Evolutionary conservation across 2,329 filamentous ascomycete genomes (phyloP).

Genomic region (Fusarium sp.): DNA sequence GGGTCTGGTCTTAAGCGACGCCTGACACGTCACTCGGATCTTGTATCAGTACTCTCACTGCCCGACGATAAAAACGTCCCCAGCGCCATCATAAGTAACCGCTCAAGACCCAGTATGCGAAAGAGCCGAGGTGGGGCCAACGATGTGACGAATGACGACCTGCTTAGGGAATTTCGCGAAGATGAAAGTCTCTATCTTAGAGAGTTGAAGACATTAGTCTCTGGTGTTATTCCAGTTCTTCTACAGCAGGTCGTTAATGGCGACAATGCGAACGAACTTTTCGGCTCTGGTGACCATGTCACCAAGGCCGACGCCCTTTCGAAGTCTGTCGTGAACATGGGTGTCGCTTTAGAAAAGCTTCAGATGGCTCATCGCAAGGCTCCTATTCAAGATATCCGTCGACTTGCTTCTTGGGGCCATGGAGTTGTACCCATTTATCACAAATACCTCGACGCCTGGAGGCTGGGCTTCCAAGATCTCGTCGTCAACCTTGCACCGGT

Average conservation of each 20-base stretch:
- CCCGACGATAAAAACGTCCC: conserved; percentile 67
- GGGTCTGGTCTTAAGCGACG: conserved; percentile 73
- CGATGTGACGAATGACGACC: conserved; percentile 76
- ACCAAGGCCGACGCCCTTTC: conserved; percentile 72
- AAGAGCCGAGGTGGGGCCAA: conserved; percentile 75
- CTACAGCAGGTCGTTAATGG: conserved; percentile 84
- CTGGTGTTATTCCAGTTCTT: conserved; percentile 93
- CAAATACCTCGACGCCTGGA: conserved; percentile 88
- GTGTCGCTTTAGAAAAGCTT: conserved; percentile 85
- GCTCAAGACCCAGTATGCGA: conserved; percentile 81
- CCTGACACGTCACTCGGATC: conserved; percentile 90
- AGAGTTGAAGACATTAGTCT: conserved; percentile 91
- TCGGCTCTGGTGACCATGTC: conserved; percentile 65
- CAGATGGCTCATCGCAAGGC: conserved; percentile 83
- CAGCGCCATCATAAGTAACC: conserved; percentile 73
- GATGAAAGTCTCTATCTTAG: conserved; percentile 91
- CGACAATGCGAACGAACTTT: conserved; percentile 72
- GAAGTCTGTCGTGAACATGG: conserved; percentile 94
- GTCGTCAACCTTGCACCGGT: conserved; percentile 90
- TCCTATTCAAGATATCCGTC: conserved; percentile 76
- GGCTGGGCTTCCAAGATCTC: conserved; percentile 92
- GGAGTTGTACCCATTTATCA: conserved; percentile 81
- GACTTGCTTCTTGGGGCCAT: conserved; percentile 84
- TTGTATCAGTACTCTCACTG: conserved; percentile 90
- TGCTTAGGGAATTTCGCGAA: conserved; percentile 81